Evolutionary conservation across 2,329 filamentous ascomycete genomes (phyloP), one percentile per base, ranked within the genome.

Genomic region (Plectosphaerella sp.): DNA sequence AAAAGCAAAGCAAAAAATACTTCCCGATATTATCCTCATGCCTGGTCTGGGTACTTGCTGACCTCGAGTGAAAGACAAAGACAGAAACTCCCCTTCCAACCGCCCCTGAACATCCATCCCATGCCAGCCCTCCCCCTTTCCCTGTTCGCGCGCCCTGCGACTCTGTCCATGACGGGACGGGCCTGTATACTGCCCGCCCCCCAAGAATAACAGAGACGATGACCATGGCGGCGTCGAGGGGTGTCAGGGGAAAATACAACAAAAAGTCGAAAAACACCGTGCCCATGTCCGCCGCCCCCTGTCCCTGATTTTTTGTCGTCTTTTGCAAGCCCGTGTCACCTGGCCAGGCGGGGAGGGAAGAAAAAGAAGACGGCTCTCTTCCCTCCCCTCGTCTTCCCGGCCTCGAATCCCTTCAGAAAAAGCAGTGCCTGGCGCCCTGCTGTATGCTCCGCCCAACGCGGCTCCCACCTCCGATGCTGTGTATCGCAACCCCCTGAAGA

Each of bases 151-250:
- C 28, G 28, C 28, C 28, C 4, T 33, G 28, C 28, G 28, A 12
- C 28, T 12, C 28, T 33, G 28, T 12, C 28, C 28, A 33, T 33
- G 5, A 33, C 28, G 28, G 28, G 28, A 33, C 28, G 28, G 28
- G 28, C 28, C 28, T 33, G 28, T 33, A 33, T 33, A 12, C 28
- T 33, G 28, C 28, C 28, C 28, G 11, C 11, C 28, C 28, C 28
- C 8, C 28, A 33, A 33, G 4, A 33, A 3, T 33, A 7, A 33
- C 28, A 33, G 28, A 12, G 11, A 33, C 57, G 65, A 55, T 55
- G 25, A 50, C 45, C 45, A 25, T 20, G 33, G n/a, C 22, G 33
- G 25, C 20, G 8, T 14, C 39, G 33, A 52, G 43, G n/a, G 37
- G 16, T 33, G n/a, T 47, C 54, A 24, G 33, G 42, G 48, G 24